These are phyloP conservation scores for Colletotrichum eremochloae DNA, from an alignment of 2,329 filamentous ascomycete genomes.

Conservation along the genomic window DNA sequence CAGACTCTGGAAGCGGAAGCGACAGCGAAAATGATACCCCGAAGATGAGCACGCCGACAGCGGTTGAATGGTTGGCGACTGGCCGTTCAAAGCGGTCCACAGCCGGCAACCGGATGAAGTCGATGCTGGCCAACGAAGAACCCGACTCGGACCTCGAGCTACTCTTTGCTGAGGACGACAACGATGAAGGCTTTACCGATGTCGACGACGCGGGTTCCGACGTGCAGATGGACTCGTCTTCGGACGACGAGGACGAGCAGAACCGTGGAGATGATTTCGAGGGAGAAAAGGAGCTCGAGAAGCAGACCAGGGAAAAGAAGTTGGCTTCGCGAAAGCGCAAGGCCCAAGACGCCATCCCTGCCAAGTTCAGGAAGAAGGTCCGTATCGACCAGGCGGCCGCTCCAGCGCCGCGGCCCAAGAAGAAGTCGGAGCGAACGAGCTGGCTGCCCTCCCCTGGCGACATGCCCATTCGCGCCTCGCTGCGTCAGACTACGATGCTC, in stretches of 20 bases:
- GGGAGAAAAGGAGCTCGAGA: constrained; percentile 89
- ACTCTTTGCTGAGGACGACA: constrained; percentile 80
- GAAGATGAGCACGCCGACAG: constrained; percentile 45
- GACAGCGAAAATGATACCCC: constrained; percentile 55
- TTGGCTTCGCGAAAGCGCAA: constrained; percentile 83
- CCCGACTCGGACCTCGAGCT: constrained; percentile 78
- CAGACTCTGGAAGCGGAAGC: constrained; percentile 44
- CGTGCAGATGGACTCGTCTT: constrained; percentile 87
- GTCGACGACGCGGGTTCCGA: constrained; percentile 78
- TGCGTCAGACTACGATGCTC: constrained; percentile 68
- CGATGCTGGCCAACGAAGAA: constrained; percentile 80
- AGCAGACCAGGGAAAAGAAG: constrained; percentile 77
- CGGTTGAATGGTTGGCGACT: constrained; percentile 78
- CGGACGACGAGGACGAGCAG: constrained; percentile 84
- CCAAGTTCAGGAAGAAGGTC: constrained; percentile 80
- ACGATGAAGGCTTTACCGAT: constrained; percentile 78
- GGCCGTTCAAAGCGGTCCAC: constrained; percentile 82
- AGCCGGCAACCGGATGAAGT: constrained; percentile 86
- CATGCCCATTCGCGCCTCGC: constrained; percentile 70
- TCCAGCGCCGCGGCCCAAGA: constrained; percentile 65
- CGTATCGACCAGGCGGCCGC: constrained; percentile 69
- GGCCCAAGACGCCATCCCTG: constrained; percentile 79
- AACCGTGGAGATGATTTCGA: constrained; percentile 78
- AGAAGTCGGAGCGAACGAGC: constrained; percentile 71
- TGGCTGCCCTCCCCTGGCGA: constrained; percentile 70